These are phyloP conservation scores for Ochromonas danica DNA, from an alignment of 108 stramenopile genomes.

Conservation along the genomic window DNA sequence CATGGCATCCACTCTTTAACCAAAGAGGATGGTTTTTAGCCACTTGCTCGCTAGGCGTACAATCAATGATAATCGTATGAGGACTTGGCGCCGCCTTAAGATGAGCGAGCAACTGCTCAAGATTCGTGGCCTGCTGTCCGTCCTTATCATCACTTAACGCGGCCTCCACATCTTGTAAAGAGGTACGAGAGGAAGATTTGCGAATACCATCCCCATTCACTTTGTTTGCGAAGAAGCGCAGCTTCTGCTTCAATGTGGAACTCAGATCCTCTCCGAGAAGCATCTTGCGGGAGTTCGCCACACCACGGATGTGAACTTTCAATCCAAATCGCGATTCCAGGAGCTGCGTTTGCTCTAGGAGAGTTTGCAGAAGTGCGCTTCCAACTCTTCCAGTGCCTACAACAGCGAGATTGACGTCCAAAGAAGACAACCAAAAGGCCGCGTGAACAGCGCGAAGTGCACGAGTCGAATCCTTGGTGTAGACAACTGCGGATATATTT, in stretches of 20 bases:
- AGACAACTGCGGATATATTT: constrained; percentile 77
- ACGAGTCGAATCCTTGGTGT: constrained; percentile 61
- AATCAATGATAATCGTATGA: constrained; percentile 74
- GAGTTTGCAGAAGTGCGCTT: constrained; percentile 34
- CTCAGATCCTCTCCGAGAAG: constrained; percentile 38
- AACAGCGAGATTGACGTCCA: constrained; percentile 42
- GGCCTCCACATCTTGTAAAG: background rate
- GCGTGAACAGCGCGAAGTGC: constrained; percentile 79
- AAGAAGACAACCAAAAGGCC: constrained; percentile 56
- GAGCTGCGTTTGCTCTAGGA: constrained; percentile 36
- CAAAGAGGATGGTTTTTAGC: constrained; percentile 66
- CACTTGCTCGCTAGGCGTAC: constrained; percentile 61
- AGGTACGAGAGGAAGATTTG: background rate
- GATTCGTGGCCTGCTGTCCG: constrained; percentile 40
- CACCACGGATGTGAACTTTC: constrained; percentile 44
- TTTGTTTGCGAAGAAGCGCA: constrained; percentile 4
- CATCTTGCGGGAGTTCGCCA: constrained; percentile 33
- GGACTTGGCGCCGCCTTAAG: constrained; percentile 69
- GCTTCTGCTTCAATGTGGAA: constrained; percentile 34
- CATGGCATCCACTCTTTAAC: constrained; percentile 63
- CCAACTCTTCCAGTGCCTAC: constrained; percentile 44
- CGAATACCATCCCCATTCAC: constrained; percentile 23
- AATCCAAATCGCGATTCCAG: constrained; percentile 35
- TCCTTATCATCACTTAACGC: constrained; percentile 41
- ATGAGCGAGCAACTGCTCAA: constrained; percentile 58